Evolutionary conservation across 1,284 basidiomycete species (phyloP), one percentile per base, ranked within the genome.

Genomic region (Microbotryum intermedium): DNA sequence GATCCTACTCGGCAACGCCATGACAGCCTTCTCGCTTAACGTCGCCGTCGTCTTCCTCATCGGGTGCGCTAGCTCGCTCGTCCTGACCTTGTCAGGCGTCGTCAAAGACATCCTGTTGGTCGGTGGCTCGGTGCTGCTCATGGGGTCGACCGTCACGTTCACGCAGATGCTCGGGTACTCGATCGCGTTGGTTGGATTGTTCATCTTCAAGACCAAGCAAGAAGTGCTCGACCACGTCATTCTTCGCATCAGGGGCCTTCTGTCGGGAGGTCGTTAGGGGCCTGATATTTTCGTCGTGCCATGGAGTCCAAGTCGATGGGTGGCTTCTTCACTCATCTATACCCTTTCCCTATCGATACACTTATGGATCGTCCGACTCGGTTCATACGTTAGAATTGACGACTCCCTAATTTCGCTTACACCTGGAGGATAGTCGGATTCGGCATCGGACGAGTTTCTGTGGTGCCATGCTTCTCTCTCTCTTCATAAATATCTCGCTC

Each of bases 31-130:
- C 60, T 70, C 72, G 21, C 72, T 79, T 60, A 79, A 79, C 71
- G 72, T 79, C 46, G 75, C 78, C n/a, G 72, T 73, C 23, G 76
- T 78, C 21, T 77, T 78, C 66, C 71, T 79, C 62, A 75, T 78
- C 56, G 75, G 76, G 39, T 74, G 74, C 53, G 76, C 76, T 21
- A 72, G 71, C 54, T 75, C 74, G 29, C 73, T 77, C 57, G 74
- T 75, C 29, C 68, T 77, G 55, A 77, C 77, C 23, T 69, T 78
- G 4, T 75, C 75, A 16, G 75, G 71, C 26, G 73, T 75, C 11
- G 54, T 74, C 56, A 76, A 76, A 59, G 74, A 79, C 63, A 77
- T 79, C 57, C 68, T 78, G 25, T 73, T 79, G 57, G 78, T 79
- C 57, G 64, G 70, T 7, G 75, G 74, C 30, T 76, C 75, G 39